Percentiles rank a stretch among this genome's conserved stretches.
Conservation (phyloP, 768 basidiomycete species). For the Obba rivulosa region DNA sequence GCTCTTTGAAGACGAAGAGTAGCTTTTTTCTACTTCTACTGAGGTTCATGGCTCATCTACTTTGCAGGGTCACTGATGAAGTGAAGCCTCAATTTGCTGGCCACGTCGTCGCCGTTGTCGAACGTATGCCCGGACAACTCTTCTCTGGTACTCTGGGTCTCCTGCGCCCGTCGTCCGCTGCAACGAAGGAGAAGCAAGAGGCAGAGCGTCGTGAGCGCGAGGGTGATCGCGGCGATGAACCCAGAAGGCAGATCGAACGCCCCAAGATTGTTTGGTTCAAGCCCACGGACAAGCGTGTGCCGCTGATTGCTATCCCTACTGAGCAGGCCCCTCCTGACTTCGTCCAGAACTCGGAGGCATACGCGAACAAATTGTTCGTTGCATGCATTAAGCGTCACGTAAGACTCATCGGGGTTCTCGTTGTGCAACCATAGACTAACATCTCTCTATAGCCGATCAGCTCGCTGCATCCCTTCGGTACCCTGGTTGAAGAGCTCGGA, state of each 20-base stretch:
- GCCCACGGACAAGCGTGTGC: slow-evolving; percentile 98
- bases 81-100: slow-evolving; percentile 98
- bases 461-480: slow-evolving; percentile 97
- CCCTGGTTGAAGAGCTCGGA: slow-evolving; percentile 94
- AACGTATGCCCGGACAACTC: slow-evolving; percentile 97
- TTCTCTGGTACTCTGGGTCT: slow-evolving; percentile 97
- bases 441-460: slow-evolving; percentile 65
- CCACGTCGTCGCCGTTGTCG: slow-evolving; percentile 99
- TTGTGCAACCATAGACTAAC: slow-evolving; percentile 14
- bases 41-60: slow-evolving; percentile 9
- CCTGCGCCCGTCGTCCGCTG: slow-evolving; percentile 91
- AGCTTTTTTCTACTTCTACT: slow-evolving; percentile 20
- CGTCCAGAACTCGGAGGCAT: slow-evolving; percentile 88
- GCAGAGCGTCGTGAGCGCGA: slow-evolving; percentile 96
- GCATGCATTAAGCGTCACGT: slow-evolving; percentile 99
- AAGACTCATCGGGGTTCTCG: slow-evolving; percentile 26
- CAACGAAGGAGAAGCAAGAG: slow-evolving; percentile 98
- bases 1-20: slow-evolving; percentile 98
- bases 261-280: slow-evolving; percentile 99
- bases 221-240: slow-evolving; percentile 85
- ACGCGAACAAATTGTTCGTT: slow-evolving; percentile 88
- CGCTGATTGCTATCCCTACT: slow-evolving; percentile 96
- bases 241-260: slow-evolving; percentile 76
- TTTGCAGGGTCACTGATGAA: slow-evolving; percentile 85
- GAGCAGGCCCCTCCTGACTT: slow-evolving; percentile 98